These are phyloP conservation scores for Furcasterigmium furcatum DNA, from an alignment of 2,329 filamentous ascomycete species.

Conservation along the genomic window DNA sequence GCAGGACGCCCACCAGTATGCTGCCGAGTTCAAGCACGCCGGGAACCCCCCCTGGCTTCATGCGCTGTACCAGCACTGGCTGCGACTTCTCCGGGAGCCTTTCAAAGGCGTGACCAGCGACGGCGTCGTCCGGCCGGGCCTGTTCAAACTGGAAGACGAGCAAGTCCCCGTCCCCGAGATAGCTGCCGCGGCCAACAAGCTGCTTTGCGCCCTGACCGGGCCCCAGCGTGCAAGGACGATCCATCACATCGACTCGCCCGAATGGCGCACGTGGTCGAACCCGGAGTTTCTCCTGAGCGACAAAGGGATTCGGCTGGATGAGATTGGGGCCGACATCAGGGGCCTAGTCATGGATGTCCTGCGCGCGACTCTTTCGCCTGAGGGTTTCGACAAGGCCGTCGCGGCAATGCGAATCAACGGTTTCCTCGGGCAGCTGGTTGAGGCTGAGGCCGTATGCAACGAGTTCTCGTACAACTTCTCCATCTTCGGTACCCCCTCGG, in stretches of 20 bases:
- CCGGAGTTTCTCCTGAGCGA: slow-evolving; percentile 69
- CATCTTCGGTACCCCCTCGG: slow-evolving; percentile 62
- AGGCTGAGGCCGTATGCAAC: slow-evolving; percentile 63
- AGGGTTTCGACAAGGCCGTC: slow-evolving; percentile 69
- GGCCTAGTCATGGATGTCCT: slow-evolving; percentile 54
- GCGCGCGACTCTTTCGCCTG: slow-evolving; percentile 56
- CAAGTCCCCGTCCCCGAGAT: slow-evolving; percentile 56
- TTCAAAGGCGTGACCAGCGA: slow-evolving; percentile 70
- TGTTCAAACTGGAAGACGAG: slow-evolving; percentile 63
- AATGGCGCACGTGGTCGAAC: slow-evolving; percentile 71
- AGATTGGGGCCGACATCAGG: slow-evolving; percentile 38
- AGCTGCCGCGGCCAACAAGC: slow-evolving; percentile 41
- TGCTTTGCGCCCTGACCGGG: slow-evolving; percentile 43
- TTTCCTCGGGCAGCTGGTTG: slow-evolving; percentile 67
- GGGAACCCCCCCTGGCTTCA: slow-evolving; percentile 66
- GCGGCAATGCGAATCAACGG: slow-evolving; percentile 72
- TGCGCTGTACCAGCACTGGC: slow-evolving; percentile 57
- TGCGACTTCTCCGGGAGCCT: slow-evolving; percentile 58
- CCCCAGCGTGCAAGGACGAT: slow-evolving; percentile 44
- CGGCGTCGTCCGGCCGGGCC: slow-evolving; percentile 48
- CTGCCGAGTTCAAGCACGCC: slow-evolving; percentile 53
- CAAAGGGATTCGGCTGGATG: slow-evolving; percentile 70
- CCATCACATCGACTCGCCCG: slow-evolving; percentile 65
- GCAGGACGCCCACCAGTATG: slow-evolving; percentile 62
- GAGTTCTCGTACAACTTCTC: slow-evolving; percentile 75